These are phyloP conservation scores for Polygonum maritimum DNA, from an alignment of 148 eudicot species.

Conservation along the genomic window DNA sequence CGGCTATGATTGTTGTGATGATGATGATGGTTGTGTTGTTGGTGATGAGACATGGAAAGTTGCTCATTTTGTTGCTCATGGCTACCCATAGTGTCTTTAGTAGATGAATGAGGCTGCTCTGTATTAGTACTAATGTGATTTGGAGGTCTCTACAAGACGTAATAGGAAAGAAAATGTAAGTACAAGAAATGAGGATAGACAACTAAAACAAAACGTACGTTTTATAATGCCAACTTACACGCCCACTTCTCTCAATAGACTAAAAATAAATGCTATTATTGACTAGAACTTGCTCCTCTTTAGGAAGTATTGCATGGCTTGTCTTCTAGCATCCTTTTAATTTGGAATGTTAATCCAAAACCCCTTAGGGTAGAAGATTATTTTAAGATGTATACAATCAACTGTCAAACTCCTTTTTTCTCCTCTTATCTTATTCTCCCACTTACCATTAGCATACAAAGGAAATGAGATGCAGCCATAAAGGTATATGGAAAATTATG, in stretches of 20 bases:
- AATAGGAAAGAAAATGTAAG: not conserved
- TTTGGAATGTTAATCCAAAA: not conserved
- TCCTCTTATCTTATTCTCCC: not conserved
- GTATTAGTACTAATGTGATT: not conserved
- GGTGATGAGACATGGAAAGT: not conserved
- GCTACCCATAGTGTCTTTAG: constrained; percentile 4
- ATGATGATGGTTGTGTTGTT: constrained; percentile 1
- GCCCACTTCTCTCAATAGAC: not conserved
- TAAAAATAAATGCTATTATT: not conserved
- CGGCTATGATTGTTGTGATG: constrained; percentile 7
- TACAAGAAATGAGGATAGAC: not conserved
- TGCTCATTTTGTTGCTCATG: constrained; percentile 6
- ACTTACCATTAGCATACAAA: not conserved
- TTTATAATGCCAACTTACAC: not conserved
- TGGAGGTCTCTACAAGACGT: not conserved
- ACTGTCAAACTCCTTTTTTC: not conserved
- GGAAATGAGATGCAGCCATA: no score
- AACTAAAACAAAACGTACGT: not conserved
- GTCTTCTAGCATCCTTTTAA: not conserved
- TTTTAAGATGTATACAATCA: not conserved
- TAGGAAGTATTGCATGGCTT: not conserved
- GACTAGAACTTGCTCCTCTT: not conserved
- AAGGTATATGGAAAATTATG: no score
- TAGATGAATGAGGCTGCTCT: not conserved
- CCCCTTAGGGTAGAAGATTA: not conserved